phyloP scores from a whole-genome alignment of 306 rosid species.

The Fragaria ananassa region DNA sequence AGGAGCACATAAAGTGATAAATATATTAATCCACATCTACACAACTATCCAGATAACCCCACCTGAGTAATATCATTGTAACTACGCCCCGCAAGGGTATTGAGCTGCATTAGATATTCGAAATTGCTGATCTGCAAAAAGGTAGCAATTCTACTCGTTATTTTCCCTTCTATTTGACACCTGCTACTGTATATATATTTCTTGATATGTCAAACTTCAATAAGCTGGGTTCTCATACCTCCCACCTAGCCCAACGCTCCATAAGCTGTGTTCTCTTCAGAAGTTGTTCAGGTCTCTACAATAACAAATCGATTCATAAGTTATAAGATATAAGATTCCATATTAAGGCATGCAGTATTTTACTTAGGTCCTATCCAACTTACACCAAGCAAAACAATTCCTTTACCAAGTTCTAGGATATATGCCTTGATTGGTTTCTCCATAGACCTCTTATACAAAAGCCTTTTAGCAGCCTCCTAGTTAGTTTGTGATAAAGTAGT shows the following conservation, averaged over 20 bases:
- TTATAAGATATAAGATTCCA: slow-evolving; percentile 1
- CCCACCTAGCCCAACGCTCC: slow-evolving; percentile 99
- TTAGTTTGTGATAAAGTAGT: too few species aligned
- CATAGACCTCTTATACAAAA: not conserved
- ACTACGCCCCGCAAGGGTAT: slow-evolving; percentile 97
- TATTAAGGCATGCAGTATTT: slow-evolving; percentile 7
- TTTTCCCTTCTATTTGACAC: slow-evolving; percentile 16
- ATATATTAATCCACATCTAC: slow-evolving; percentile 23
- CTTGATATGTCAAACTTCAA: slow-evolving; percentile 9
- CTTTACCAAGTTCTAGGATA: not conserved
- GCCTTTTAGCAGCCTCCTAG: not conserved
- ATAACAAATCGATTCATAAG: slow-evolving; percentile 25
- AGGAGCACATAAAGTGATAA: slow-evolving; percentile 12
- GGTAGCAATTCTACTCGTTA: slow-evolving; percentile 20
- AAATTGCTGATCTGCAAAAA: slow-evolving; percentile 95
- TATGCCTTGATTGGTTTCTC: not conserved
- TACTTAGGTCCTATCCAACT: not conserved
- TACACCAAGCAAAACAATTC: slow-evolving; percentile 1
- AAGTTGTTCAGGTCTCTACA: slow-evolving; percentile 92
- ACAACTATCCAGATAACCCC: slow-evolving; percentile 26
- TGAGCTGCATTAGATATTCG: slow-evolving; percentile 97
- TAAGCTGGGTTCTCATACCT: slow-evolving; percentile 49
- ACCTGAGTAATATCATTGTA: slow-evolving; percentile 99
- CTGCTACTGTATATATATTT: not conserved
- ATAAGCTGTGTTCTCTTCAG: slow-evolving; percentile 88